Conservation (phyloP, 2,329 filamentous ascomycete genomes). For the Fusarium odoratissimum region DNA sequence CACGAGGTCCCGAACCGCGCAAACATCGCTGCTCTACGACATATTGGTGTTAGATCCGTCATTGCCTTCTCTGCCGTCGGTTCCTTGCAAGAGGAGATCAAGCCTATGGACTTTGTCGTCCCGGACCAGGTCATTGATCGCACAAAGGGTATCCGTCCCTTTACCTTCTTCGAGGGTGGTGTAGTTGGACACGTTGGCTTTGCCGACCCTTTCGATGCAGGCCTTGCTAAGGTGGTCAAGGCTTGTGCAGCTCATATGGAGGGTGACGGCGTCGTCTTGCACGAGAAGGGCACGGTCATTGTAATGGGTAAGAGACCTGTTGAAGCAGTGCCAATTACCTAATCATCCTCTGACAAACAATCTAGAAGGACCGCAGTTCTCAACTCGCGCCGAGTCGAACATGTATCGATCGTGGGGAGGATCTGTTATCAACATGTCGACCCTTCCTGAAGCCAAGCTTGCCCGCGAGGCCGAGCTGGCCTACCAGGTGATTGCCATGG, state of each 20-base stretch:
- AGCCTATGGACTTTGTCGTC: constrained; percentile 95
- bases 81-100: constrained; percentile 90
- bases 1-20: constrained; percentile 95
- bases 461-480: constrained; percentile 95
- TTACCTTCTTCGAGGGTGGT: constrained; percentile 94
- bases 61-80: constrained; percentile 97
- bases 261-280: constrained; percentile 85
- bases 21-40: constrained; percentile 97
- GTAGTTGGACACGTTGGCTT: constrained; percentile 96
- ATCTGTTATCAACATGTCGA: constrained; percentile 98
- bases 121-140: constrained; percentile 98
- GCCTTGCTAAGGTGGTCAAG: constrained; percentile 80
- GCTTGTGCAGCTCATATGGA: constrained; percentile 79
- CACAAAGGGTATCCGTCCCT: constrained; percentile 93
- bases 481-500: constrained; percentile 99
- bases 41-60: constrained; percentile 87
- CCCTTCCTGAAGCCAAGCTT: constrained; percentile 93
- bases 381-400: constrained; percentile 92
- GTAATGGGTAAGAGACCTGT: constrained; percentile 77
- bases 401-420: constrained; percentile 96
- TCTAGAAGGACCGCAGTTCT: constrained; percentile 96
- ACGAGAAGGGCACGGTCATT: constrained; percentile 85
- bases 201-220: constrained; percentile 91
- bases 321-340: neutral
- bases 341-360: constrained; percentile 34